A percentile compares a stretch with the other conserved stretches of the same genome.
phyloP scores from a whole-genome alignment of 2,329 filamentous ascomycete species.

The Botrytis aclada region DNA sequence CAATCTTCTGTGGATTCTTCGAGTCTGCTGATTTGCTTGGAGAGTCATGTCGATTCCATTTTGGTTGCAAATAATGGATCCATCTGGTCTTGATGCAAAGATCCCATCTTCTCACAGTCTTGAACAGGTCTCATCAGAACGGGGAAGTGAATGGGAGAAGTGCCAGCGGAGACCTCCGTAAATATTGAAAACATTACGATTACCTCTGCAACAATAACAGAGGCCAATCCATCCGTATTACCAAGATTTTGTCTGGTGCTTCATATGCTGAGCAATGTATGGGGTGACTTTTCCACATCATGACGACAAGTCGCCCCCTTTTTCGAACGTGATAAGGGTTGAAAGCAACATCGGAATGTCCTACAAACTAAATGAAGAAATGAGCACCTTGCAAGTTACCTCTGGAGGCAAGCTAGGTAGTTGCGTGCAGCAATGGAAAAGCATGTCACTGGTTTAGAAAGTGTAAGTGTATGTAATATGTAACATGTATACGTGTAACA shows the following conservation, averaged over 20 bases:
- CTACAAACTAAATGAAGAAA: background rate
- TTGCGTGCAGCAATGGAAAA: background rate
- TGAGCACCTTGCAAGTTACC: background rate
- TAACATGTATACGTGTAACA: background rate
- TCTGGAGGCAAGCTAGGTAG: background rate
- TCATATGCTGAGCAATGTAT: background rate
- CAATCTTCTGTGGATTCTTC: background rate
- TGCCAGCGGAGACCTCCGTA: background rate
- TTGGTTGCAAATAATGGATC: background rate
- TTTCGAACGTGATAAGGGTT: background rate
- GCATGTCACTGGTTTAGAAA: background rate
- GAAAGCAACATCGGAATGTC: conserved; percentile 8
- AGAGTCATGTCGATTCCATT: background rate
- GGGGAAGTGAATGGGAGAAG: background rate
- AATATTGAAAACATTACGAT: background rate
- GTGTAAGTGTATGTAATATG: background rate
- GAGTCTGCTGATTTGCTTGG: conserved; percentile 4
- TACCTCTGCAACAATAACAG: background rate
- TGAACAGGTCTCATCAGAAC: background rate
- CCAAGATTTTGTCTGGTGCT: conserved; percentile 6
- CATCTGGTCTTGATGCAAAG: background rate
- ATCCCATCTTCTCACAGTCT: background rate
- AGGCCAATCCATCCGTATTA: background rate
- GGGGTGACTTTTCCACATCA: background rate
- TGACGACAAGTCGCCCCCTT: background rate